Evolutionary conservation across 306 rosid species (phyloP), one percentile per base, ranked within the genome.

Genomic region (Oemleria cerasiformis): DNA sequence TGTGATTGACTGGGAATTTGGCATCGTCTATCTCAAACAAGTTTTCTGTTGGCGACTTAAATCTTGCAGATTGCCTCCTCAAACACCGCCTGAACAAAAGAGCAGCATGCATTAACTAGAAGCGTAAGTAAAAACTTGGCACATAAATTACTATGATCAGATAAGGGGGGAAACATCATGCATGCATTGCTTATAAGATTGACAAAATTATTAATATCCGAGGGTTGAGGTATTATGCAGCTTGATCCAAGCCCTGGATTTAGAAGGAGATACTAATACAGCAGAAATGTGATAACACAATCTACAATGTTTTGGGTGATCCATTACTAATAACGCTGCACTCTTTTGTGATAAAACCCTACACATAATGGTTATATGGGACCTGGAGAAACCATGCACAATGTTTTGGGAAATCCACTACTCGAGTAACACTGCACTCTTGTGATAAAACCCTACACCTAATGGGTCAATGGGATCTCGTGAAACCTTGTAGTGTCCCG

Each of bases 21-120:
- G 81, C 88, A 65, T 90, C 85, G 17, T 88, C 94, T 77, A 83
- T 73, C 79, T 90, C 94, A 41, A 87, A 87, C 70, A 86, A 80
- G 70, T 83, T 88, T 30, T 83, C 92, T 36, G 63, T 47, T 19
- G 80, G 83, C 68, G 78, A 49, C 59, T 67, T 90, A 47, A 81
- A 83, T 53, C 84, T 71, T 39, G 81, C 70, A 63, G 96, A 92
- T 70, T 84, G 96, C 71, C 90, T 87, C 79, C 92, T 87, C 75
- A 73, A 63, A 78, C 84, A 68, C 58, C 80, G 82, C 76, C 97
- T 92, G 77, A 15, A 63, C 42, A 67, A 54, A 60, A 13, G 34
- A 47, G 66, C 38, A 21, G 2, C 7, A 43, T 23, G 43, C 43
- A 70, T 56, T 71, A 14, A 11, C n/a, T 30, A 19, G 25, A 20